phyloP scores from a whole-genome alignment of 192 early-diverging fungal species.

The Cladochytrium replicatum region DNA sequence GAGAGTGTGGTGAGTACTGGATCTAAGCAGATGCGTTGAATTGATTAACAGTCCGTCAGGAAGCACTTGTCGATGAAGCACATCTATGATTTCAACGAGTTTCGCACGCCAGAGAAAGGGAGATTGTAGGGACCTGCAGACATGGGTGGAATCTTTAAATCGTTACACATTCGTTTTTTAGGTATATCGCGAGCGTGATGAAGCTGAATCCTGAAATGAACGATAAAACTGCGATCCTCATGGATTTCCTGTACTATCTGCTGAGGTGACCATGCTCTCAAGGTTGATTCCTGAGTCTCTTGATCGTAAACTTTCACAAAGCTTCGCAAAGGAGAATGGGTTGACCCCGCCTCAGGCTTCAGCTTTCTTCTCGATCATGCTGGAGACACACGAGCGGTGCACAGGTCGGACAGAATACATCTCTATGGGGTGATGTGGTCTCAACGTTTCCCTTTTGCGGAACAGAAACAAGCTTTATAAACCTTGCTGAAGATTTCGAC shows the following conservation, averaged over 20 bases:
- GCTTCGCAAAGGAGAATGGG: conserved; percentile 33
- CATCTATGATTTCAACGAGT: conserved; percentile 31
- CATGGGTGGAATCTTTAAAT: neutral
- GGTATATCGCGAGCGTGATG: conserved; percentile 16
- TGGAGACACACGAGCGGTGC: conserved; percentile 26
- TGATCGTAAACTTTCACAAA: conserved; percentile 5
- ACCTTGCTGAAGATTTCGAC: conserved; percentile 31
- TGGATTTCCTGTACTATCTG: conserved; percentile 44
- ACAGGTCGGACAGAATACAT: conserved; percentile 14
- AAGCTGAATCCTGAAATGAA: conserved; percentile 3
- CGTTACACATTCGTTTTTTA: neutral
- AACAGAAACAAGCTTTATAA: conserved; percentile 30
- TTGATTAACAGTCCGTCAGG: conserved; percentile 22
- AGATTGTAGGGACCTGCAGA: conserved; percentile 10
- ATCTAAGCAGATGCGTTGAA: too few relatives aligned
- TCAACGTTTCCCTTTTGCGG: neutral
- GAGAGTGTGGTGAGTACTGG: too few relatives aligned
- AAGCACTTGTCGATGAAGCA: conserved; percentile 39
- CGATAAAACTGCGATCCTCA: conserved; percentile 27
- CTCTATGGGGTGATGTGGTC: neutral
- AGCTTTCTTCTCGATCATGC: conserved; percentile 49
- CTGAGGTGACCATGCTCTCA: conserved; percentile 20
- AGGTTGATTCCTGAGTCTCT: neutral
- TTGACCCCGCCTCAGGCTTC: conserved; percentile 44
- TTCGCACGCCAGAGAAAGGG: conserved; percentile 16